phyloP scores from a whole-genome alignment of 148 eudicot species.

The Persicaria tinctoria region DNA sequence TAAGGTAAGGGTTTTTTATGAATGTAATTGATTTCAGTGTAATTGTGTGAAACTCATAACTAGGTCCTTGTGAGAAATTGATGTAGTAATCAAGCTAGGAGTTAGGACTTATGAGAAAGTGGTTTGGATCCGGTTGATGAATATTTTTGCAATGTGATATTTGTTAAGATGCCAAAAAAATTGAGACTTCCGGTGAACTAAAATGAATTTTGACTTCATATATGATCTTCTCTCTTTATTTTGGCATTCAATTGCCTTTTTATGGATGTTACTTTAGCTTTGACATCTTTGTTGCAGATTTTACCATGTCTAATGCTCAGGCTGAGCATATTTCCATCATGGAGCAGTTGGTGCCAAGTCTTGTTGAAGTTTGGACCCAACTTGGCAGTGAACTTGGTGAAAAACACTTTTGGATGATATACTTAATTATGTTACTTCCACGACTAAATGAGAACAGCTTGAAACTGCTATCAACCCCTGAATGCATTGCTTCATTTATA shows the following conservation, averaged over 20 bases:
- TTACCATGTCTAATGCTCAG: constrained; percentile 50
- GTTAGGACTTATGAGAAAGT: no score
- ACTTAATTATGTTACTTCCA: constrained; percentile 62
- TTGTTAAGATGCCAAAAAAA: no score
- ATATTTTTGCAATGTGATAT: no score
- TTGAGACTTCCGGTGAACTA: no score
- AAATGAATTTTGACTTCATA: no score
- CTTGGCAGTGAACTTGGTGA: constrained; percentile 28
- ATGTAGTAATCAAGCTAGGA: no score
- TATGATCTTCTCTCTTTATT: no score
- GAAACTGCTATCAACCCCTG: constrained; percentile 56
- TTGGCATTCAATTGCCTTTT: background rate
- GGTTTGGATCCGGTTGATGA: no score
- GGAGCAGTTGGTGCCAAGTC: constrained; percentile 52
- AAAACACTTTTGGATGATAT: constrained; percentile 65
- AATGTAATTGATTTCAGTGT: no score
- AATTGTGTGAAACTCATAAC: no score
- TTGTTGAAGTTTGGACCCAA: constrained; percentile 38
- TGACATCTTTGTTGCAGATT: constrained; percentile 36
- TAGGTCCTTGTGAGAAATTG: no score
- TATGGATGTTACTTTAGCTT: background rate
- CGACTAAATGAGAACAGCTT: constrained; percentile 41
- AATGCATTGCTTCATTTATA: background rate
- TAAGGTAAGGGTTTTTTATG: no score
- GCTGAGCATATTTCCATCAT: constrained; percentile 47